phyloP scores from a whole-genome alignment of 1,284 basidiomycete species.

The Trichosporon faecale region DNA sequence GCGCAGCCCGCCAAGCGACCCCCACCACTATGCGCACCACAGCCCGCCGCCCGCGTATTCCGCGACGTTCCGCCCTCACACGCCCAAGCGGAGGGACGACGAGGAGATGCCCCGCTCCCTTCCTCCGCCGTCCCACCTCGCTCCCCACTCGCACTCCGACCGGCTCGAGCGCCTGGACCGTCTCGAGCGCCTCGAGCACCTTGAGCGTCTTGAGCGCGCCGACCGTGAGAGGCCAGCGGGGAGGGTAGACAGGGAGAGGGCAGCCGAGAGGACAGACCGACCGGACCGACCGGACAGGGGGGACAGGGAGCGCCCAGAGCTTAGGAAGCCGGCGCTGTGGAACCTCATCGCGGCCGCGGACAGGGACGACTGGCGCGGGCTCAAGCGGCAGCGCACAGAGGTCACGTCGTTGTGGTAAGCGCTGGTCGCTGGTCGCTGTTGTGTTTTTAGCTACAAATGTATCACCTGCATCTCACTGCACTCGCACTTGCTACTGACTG shows the following conservation, averaged over 20 bases:
- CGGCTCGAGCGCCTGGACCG: not conserved
- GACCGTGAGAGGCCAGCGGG: not conserved
- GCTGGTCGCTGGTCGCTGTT: not conserved
- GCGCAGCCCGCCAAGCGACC: not conserved
- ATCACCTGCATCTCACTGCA: not conserved
- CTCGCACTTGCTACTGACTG: too few species aligned
- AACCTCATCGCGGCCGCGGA: not conserved
- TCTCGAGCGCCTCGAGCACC: not conserved
- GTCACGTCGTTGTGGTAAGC: not conserved
- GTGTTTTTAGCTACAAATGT: not conserved
- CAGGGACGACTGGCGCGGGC: not conserved
- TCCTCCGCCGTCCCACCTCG: not conserved
- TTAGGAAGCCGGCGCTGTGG: not conserved
- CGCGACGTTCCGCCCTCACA: too few species aligned
- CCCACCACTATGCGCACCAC: constrained; percentile 1
- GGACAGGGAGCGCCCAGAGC: not conserved
- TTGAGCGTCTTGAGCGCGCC: not conserved
- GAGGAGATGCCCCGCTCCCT: not conserved
- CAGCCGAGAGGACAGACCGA: not conserved
- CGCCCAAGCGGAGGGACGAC: not conserved
- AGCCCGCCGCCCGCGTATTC: not conserved
- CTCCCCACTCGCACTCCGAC: not conserved
- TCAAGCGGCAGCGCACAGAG: not conserved
- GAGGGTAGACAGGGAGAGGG: not conserved
- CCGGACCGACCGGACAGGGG: not conserved